Percentiles rank a stretch among this genome's conserved stretches.
phyloP scores from a whole-genome alignment of 495 filamentous ascomycete genomes.

The Penicillium desertorum region DNA sequence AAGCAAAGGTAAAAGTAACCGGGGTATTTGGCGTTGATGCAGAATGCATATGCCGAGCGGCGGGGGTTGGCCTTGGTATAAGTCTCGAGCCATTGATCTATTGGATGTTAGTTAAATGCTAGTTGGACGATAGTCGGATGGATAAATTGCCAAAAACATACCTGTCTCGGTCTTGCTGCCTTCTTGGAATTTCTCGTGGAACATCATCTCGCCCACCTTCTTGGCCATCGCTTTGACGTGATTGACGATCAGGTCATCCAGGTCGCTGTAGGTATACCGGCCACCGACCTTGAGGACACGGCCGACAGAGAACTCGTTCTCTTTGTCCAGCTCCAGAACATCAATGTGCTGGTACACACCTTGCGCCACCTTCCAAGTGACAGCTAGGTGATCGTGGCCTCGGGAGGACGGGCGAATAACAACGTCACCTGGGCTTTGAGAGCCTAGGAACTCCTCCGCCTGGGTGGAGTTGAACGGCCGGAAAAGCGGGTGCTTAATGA shows the following conservation, averaged over 20 bases:
- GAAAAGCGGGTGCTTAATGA: constrained; percentile 97
- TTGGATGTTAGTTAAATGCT: constrained; percentile 32
- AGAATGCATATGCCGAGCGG: constrained; percentile 91
- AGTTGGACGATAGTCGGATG: neutral
- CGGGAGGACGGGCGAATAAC: constrained; percentile 94
- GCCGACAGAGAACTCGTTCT: constrained; percentile 91
- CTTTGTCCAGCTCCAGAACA: constrained; percentile 93
- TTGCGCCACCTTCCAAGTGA: constrained; percentile 98
- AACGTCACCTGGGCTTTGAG: constrained; percentile 80
- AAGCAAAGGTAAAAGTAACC: constrained; percentile 96
- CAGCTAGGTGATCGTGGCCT: constrained; percentile 87
- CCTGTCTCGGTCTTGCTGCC: constrained; percentile 79
- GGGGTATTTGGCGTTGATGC: constrained; percentile 84
- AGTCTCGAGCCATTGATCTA: constrained; percentile 92
- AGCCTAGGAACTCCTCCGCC: constrained; percentile 89
- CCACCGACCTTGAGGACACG: constrained; percentile 77
- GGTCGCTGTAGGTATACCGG: constrained; percentile 87
- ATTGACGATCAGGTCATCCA: constrained; percentile 95
- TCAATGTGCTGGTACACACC: constrained; percentile 95
- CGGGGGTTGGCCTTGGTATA: constrained; percentile 96
- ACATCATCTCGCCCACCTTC: constrained; percentile 95
- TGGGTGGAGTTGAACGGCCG: constrained; percentile 87
- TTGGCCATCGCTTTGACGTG: constrained; percentile 97
- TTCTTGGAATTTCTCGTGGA: constrained; percentile 85
- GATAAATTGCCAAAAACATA: constrained; percentile 48